Conservation (phyloP, 495 filamentous ascomycete species). For the Halenospora varia region DNA sequence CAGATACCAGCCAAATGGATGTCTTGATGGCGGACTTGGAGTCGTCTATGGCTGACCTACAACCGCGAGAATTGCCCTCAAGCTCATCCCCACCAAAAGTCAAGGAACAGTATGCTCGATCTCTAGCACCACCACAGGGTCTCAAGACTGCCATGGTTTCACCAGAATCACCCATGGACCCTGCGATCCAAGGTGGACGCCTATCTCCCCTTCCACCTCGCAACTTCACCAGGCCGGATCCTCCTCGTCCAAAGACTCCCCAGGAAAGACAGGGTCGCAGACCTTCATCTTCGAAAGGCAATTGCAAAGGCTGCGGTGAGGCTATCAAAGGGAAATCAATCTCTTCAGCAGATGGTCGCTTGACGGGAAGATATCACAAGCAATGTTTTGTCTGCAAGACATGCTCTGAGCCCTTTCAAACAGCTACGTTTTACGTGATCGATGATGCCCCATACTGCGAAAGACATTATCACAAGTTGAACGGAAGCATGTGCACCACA, state of each 20-base stretch:
- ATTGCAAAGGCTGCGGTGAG: constrained; percentile 77
- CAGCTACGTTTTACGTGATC: constrained; percentile 89
- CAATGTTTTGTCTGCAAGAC: constrained; percentile 89
- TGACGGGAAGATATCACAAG: constrained; percentile 92
- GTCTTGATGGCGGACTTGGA: constrained; percentile 50
- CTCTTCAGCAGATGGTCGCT: constrained; percentile 86
- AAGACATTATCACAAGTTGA: constrained; percentile 88
- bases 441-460: constrained; percentile 86
- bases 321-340: constrained; percentile 87
- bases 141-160: constrained; percentile 5
- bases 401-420: constrained; percentile 76
- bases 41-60: constrained; percentile 40
- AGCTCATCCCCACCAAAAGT: constrained; percentile 12
- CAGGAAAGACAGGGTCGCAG: constrained; percentile 5
- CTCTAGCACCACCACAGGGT: constrained; percentile 1
- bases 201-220: constrained; percentile 32
- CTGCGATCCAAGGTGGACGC: constrained; percentile 42
- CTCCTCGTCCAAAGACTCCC: constrained; percentile 21
- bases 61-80: constrained; percentile 8
- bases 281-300: constrained; percentile 52
- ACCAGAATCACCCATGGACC: constrained; percentile 58
- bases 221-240: constrained; percentile 20
- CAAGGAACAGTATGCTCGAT: constrained; percentile 9
- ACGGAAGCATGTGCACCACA: constrained; percentile 73
- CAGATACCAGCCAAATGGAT: constrained; percentile 34